Evolutionary conservation across 2,329 filamentous ascomycete species (phyloP).

Genomic region (Cladorrhinum sp.): DNA sequence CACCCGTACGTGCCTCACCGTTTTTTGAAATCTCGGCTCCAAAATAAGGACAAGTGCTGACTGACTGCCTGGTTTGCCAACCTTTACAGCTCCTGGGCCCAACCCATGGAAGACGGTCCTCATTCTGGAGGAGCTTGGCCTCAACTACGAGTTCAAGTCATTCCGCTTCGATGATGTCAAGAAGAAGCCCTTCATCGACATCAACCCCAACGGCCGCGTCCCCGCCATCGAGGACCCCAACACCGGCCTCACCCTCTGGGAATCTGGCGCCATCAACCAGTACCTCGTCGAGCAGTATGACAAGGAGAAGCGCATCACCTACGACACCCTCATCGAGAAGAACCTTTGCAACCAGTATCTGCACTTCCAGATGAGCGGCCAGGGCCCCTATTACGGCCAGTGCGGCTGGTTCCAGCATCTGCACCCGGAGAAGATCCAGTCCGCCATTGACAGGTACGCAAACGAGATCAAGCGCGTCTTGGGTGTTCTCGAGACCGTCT

Average conservation of each 20-base stretch:
- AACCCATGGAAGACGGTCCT: conserved; percentile 22
- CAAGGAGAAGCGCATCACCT: conserved; percentile 23
- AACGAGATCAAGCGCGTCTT: conserved; percentile 26
- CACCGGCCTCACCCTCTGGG: conserved; percentile 34
- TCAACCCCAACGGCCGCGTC: conserved; percentile 38
- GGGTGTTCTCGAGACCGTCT: conserved; percentile 21
- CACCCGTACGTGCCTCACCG: conserved; percentile 8
- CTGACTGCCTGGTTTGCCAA: background rate
- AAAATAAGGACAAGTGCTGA: background rate
- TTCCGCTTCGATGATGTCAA: conserved; percentile 28
- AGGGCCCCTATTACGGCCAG: conserved; percentile 47
- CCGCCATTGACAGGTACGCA: conserved; percentile 23
- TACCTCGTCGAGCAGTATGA: conserved; percentile 31
- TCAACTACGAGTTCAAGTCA: conserved; percentile 33
- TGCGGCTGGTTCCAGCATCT: conserved; percentile 36
- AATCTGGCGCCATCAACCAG: conserved; percentile 25
- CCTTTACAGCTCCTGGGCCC: conserved; percentile 5
- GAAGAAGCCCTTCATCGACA: conserved; percentile 26
- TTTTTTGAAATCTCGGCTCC: background rate
- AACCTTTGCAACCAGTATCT: conserved; percentile 33
- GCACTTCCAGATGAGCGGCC: conserved; percentile 42
- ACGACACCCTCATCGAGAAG: conserved; percentile 20
- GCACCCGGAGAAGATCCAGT: conserved; percentile 27
- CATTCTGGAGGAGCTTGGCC: conserved; percentile 36
- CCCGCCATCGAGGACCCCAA: conserved; percentile 35